These are phyloP conservation scores for Diaporthe destruens DNA, from an alignment of 2,329 filamentous ascomycete species.

Conservation along the genomic window DNA sequence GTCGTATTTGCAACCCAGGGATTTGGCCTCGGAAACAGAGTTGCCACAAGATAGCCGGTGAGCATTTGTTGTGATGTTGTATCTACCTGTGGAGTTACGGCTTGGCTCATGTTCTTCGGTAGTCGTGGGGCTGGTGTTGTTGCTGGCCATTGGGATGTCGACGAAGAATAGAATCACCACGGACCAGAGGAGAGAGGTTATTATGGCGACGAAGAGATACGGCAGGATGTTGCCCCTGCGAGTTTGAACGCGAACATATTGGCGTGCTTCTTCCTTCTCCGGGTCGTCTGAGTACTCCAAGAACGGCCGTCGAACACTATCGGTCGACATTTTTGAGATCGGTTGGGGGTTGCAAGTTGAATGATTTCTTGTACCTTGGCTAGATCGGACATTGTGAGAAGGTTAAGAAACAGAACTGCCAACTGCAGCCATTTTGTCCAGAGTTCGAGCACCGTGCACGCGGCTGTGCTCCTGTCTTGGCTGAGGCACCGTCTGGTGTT, in stretches of 20 bases:
- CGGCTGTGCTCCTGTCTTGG: slow-evolving; percentile 22
- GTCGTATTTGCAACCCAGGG: slow-evolving; percentile 45
- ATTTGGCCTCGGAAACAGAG: slow-evolving; percentile 42
- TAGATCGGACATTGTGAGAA: background rate
- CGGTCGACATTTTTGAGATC: slow-evolving; percentile 15
- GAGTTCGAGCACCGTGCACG: background rate
- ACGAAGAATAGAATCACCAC: slow-evolving; percentile 42
- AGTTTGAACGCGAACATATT: slow-evolving; percentile 25
- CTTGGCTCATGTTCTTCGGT: background rate
- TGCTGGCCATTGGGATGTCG: slow-evolving; percentile 23
- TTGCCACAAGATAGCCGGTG: slow-evolving; percentile 43
- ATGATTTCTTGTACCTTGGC: background rate
- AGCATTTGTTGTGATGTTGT: slow-evolving; percentile 44
- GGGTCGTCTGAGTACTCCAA: slow-evolving; percentile 43
- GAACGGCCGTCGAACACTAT: slow-evolving; percentile 40
- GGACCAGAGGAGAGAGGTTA: slow-evolving; percentile 45
- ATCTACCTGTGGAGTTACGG: slow-evolving; percentile 17
- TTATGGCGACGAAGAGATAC: slow-evolving; percentile 42
- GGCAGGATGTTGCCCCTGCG: slow-evolving; percentile 37
- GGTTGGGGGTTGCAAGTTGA: background rate
- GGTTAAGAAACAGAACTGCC: background rate
- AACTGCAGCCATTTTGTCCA: slow-evolving; percentile 1
- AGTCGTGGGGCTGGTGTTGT: slow-evolving; percentile 19
- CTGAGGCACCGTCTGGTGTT: slow-evolving; percentile 38
- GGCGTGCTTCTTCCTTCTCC: slow-evolving; percentile 39